These are phyloP conservation scores for Clitocybe nebularis DNA, from an alignment of 1,284 basidiomycete genomes.

Conservation along the genomic window DNA sequence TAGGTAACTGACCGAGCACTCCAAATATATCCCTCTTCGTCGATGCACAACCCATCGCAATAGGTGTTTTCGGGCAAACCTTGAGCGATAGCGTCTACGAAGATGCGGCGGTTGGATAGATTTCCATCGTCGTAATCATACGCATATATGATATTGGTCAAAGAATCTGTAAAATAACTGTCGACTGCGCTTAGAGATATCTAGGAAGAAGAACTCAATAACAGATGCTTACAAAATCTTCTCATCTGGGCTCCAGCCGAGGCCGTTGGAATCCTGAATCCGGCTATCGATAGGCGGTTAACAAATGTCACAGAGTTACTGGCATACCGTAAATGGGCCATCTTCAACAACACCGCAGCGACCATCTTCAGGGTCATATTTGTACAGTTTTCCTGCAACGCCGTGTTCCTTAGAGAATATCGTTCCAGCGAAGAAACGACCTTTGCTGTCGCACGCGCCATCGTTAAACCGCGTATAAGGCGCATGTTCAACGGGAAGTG, in stretches of 20 bases:
- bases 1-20: conserved; percentile 49
- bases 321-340: conserved; percentile 62
- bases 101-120: conserved; percentile 50
- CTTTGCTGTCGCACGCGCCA: conserved; percentile 60
- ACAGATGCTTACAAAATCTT: conserved; percentile 46
- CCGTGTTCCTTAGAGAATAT: conserved; percentile 44
- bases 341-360: conserved; percentile 51
- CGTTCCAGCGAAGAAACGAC: conserved; percentile 64
- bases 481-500: conserved; percentile 38
- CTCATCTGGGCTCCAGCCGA: conserved; percentile 61
- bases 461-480: conserved; percentile 62
- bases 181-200: conserved; percentile 1
- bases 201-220: not conserved
- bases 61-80: conserved; percentile 47
- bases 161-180: conserved; percentile 69
- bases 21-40: conserved; percentile 63
- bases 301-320: conserved; percentile 13
- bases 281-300: conserved; percentile 5
- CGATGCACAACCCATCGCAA: conserved; percentile 64
- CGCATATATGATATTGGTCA: conserved; percentile 58
- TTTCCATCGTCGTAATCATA: conserved; percentile 60
- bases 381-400: conserved; percentile 56
- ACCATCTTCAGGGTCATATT: conserved; percentile 48
- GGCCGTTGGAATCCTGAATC: conserved; percentile 56
- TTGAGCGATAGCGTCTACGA: conserved; percentile 51